phyloP scores from a whole-genome alignment of 371 early-diverging fungal genomes.

The Thermomucor indicae-seudaticae region DNA sequence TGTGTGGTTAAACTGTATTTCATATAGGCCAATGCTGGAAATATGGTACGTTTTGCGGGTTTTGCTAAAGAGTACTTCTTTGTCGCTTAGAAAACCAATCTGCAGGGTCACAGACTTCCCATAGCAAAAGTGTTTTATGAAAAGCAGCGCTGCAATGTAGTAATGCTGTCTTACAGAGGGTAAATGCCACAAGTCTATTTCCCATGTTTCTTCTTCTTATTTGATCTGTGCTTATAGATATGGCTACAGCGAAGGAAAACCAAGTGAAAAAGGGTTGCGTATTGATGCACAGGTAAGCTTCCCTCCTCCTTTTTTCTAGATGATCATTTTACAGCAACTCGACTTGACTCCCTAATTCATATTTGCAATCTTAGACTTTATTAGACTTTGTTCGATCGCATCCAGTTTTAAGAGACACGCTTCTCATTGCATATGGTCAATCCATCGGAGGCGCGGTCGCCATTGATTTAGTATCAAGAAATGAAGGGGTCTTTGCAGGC shows the following conservation, averaged over 20 bases:
- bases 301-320: neutral
- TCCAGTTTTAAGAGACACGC: constrained; percentile 64
- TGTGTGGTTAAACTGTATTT: neutral
- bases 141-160: constrained; percentile 75
- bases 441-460: constrained; percentile 96
- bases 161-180: constrained; percentile 96
- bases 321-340: neutral
- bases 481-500: constrained; percentile 71
- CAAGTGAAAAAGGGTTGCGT: constrained; percentile 84
- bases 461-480: constrained; percentile 72
- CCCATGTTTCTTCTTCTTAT: too few species aligned
- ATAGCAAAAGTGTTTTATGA: constrained; percentile 74
- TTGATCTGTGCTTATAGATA: too few species aligned
- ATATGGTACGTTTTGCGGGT: constrained; percentile 61
- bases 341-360: neutral
- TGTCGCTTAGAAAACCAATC: too few species aligned
- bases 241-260: constrained; percentile 82
- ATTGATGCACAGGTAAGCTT: constrained; percentile 77
- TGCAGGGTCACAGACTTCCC: constrained; percentile 87
- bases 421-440: constrained; percentile 88
- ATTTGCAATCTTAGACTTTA: constrained; percentile 51
- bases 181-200: too few species aligned
- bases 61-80: too few species aligned
- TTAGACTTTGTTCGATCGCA: constrained; percentile 77
- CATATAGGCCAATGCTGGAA: constrained; percentile 87